Evolutionary conservation across 1,284 basidiomycete species (phyloP), one percentile per base, ranked within the genome.

Genomic region (Schizophyllum commune): DNA sequence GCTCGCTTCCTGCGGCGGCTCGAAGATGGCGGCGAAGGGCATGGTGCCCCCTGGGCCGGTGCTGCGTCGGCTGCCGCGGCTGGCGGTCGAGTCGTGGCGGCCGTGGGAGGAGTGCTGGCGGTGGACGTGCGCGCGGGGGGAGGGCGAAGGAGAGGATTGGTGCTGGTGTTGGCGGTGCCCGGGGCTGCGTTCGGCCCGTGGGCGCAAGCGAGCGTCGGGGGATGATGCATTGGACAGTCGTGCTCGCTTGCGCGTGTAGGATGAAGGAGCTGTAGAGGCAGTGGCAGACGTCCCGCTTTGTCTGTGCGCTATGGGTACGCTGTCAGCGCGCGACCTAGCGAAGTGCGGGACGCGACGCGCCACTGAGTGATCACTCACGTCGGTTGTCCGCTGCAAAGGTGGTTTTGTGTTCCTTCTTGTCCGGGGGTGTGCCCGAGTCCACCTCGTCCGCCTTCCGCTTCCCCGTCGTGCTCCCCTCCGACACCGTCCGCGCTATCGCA

Each of bases 201-300:
- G 11, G 70, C 72, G 57, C 62, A 75, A 62, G 61, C 67, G 61
- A 65, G 72, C 56, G 71, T 84, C 69, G 68, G 73, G 78, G 0
- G 76, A 69, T 1, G 76, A 47, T 3, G 39, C 39, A 47, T 47
- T 69, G 1, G 86, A 84, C 20, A 89, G 72, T 32, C 83, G 80
- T 5, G 83, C 84, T 62, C 88, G 82, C 70, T 89, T 89, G 64
- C 83, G 82, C 66, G 83, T 79, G 66, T 81, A 89, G 1, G 86
- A 88, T 1, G 87, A 87, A 1, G 87, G 88, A 0, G 86, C 83
- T 64, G 78, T 77, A 21, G 76, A 77, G 58, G 68, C 71, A 66
- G 75, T 75, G 19, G 69, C 75, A 8, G 71, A 76, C 20, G 47
- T 34, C 51, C 32, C 20, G 22, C 52, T 54, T 32, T 54, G 60